Base-by-base conservation (phyloP, 306 rosid genomes). In the Cucumis melo region DNA sequence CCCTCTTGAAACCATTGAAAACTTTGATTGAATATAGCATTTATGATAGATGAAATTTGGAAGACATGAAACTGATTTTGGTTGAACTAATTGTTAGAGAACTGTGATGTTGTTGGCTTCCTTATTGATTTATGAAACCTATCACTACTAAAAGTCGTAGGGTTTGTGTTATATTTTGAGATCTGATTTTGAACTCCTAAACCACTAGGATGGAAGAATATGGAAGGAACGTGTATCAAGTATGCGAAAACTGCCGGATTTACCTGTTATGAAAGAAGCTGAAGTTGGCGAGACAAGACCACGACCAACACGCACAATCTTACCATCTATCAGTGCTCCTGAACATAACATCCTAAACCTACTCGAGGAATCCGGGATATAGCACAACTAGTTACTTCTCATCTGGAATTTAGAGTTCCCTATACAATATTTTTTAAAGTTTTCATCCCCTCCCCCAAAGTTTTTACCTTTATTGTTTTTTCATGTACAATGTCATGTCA, bases 241-340 rank as follows among this genome's bases (percentile, higher is more conserved):
- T 5, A 88, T 82, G 20, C 86, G 84, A 29, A 87, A 91, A 86
- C 91, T 91, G 81, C 78, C 91, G 4, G 97, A 92, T 74, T 78
- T 91, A 84, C 90, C 93, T 0, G 88, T 88, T 73, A 88, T 89
- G 96, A 92, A 88, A 78, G 99, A 94, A 80, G 88, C 87, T 10
- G 91, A 85, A 79, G 80, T 76, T 11, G 78, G 75, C 14, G 86
- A 20, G 46, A 75, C 83, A 2, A 89, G 75, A 76, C 92, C 96
- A 36, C 82, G 88, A 56, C 66, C 80, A 77, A 75, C 84, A 58
- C 92, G 81, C 29, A 58, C 84, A 59, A 94, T 94, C 78, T 82
- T 94, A 75, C 98, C 99, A 10, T 91, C 99, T 74, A 75, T 87
- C 9, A 94, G 97, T 87, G 99, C 99, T 78, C 99, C 97, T 0